Conservation (phyloP, 495 filamentous ascomycete species). For the Umbilicaria muhlenbergii region DNA sequence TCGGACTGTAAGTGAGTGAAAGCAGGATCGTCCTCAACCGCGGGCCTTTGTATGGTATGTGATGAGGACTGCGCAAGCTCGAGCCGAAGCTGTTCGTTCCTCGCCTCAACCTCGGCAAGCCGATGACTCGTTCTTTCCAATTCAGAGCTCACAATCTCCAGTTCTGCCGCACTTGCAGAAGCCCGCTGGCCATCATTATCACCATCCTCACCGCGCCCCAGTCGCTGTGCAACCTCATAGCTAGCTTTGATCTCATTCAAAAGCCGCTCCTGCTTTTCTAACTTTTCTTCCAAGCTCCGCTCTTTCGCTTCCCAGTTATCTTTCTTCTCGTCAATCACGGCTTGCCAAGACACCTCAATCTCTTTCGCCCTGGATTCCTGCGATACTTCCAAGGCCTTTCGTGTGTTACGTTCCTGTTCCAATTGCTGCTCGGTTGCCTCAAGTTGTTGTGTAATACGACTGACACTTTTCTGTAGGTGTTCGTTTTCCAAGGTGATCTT, state of each 20-base stretch:
- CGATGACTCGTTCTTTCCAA: slow-evolving; percentile 77
- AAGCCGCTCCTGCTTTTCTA: slow-evolving; percentile 84
- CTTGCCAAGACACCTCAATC: slow-evolving; percentile 77
- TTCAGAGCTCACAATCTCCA: slow-evolving; percentile 85
- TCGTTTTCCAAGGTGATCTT: slow-evolving; percentile 76
- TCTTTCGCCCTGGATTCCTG: slow-evolving; percentile 69
- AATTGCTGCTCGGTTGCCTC: slow-evolving; percentile 69
- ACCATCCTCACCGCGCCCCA: slow-evolving; percentile 56
- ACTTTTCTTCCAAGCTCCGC: slow-evolving; percentile 76
- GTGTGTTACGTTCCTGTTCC: slow-evolving; percentile 53
- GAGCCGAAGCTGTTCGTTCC: slow-evolving; percentile 84
- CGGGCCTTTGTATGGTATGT: slow-evolving; percentile 43
- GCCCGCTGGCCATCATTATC: slow-evolving; percentile 34
- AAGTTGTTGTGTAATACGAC: slow-evolving; percentile 74
- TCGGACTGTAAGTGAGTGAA: slow-evolving; percentile 79
- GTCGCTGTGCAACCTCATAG: slow-evolving; percentile 87
- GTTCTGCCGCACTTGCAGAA: slow-evolving; percentile 68
- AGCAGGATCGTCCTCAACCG: slow-evolving; percentile 68
- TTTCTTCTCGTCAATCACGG: slow-evolving; percentile 84
- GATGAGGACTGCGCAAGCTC: slow-evolving; percentile 83
- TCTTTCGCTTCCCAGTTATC: slow-evolving; percentile 96
- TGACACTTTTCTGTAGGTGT: slow-evolving; percentile 64
- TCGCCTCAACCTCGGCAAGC: slow-evolving; percentile 79
- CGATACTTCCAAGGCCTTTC: slow-evolving; percentile 59
- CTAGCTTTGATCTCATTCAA: slow-evolving; percentile 91